phyloP scores from a whole-genome alignment of 225 moss, liverwort and hornwort species.

The Physcomitrellopsis africana region DNA sequence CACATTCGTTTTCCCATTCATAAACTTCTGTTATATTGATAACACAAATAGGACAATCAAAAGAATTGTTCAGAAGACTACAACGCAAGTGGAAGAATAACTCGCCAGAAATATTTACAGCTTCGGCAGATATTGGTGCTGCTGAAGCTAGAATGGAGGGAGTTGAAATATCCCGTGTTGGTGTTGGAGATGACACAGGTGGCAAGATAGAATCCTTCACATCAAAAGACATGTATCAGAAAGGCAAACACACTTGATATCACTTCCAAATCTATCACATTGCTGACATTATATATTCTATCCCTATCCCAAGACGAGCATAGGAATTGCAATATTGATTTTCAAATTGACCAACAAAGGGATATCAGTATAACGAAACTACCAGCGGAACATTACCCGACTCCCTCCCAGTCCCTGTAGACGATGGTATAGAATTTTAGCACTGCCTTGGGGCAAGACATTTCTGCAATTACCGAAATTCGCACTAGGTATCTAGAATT shows the following conservation, averaged over 20 bases:
- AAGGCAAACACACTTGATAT: neutral
- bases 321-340: neutral
- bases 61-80: conserved; percentile 10
- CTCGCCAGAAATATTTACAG: conserved; percentile 34
- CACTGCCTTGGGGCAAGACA: neutral
- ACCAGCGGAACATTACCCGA: neutral
- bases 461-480: neutral
- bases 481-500: neutral
- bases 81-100: conserved; percentile 19
- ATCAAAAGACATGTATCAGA: conserved; percentile 23
- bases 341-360: conserved; percentile 4
- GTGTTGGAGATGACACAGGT: conserved; percentile 31
- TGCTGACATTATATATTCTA: too few species aligned
- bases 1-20: neutral
- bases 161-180: conserved; percentile 32
- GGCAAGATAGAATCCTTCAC: conserved; percentile 35
- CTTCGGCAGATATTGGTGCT: conserved; percentile 26
- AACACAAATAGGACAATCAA: conserved; percentile 16
- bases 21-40: neutral
- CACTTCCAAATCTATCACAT: too few species aligned
- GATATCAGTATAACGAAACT: neutral
- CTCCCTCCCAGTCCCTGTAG: neutral
- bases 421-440: neutral
- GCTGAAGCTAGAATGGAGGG: conserved; percentile 24
- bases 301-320: too few species aligned